These are phyloP conservation scores for Nepenthes mirabilis DNA, from an alignment of 148 eudicot species.

Conservation along the genomic window DNA sequence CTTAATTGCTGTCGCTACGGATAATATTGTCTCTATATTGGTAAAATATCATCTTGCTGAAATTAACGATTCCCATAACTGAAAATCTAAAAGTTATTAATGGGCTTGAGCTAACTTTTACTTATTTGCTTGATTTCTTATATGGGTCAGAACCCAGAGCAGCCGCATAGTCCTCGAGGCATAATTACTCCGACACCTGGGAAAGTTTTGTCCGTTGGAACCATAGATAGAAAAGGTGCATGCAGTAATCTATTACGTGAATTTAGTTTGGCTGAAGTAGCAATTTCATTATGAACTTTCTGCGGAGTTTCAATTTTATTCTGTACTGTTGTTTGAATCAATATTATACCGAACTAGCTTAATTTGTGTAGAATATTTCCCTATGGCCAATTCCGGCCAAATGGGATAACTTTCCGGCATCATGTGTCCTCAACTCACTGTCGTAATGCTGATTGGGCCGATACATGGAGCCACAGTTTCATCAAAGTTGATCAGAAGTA, in stretches of 20 bases:
- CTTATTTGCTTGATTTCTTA: not conserved
- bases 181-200: conserved; percentile 35
- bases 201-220: conserved; percentile 53
- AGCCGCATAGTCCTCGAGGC: conserved; percentile 60
- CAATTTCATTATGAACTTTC: not conserved
- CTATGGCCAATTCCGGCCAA: too few species aligned
- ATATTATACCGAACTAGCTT: too few species aligned
- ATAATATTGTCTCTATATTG: conserved; percentile 62
- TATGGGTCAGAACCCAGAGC: conserved; percentile 48
- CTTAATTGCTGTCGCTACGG: conserved; percentile 66
- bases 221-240: conserved; percentile 53
- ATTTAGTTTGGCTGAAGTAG: not conserved
- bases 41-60: conserved; percentile 15
- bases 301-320: not conserved
- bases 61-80: not conserved
- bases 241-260: not conserved
- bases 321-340: not conserved
- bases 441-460: too few species aligned
- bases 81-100: not conserved
- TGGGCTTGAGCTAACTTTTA: not conserved
- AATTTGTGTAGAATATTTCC: too few species aligned
- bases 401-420: too few species aligned
- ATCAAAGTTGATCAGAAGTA: too few species aligned
- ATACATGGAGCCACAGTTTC: too few species aligned
- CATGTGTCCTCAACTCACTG: too few species aligned